Conservation (phyloP, 192 early-diverging fungal species). For the Mycoemilia scoparia region DNA sequence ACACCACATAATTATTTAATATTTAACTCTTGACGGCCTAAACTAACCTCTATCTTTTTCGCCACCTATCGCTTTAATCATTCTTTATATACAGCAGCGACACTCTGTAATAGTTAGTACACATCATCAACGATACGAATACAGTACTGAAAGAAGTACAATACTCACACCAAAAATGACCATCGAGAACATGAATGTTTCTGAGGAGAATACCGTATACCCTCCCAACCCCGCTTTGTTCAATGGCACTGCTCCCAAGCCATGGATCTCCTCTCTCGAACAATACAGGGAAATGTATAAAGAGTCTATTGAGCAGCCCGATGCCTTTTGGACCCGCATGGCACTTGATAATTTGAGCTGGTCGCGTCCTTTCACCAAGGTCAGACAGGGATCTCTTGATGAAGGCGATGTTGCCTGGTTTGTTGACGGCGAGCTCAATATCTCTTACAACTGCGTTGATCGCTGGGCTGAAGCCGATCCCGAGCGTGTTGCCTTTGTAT, state of each 20-base stretch:
- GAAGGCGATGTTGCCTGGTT: slow-evolving; percentile 91
- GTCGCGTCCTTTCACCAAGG: slow-evolving; percentile 59
- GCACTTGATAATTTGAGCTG: slow-evolving; percentile 66
- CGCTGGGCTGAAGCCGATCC: slow-evolving; percentile 68
- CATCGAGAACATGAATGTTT: too few relatives aligned
- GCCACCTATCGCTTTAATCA: too few relatives aligned
- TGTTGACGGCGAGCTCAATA: slow-evolving; percentile 76
- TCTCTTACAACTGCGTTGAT: slow-evolving; percentile 91
- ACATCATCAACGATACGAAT: too few relatives aligned
- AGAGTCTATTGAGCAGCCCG: slow-evolving; percentile 59
- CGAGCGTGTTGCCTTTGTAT: slow-evolving; percentile 62
- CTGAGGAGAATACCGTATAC: too few relatives aligned
- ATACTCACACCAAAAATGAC: too few relatives aligned
- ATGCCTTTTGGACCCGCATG: slow-evolving; percentile 70
- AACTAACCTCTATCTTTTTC: too few relatives aligned
- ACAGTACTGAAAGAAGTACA: too few relatives aligned
- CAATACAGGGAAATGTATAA: slow-evolving; percentile 68
- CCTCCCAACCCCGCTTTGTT: too few relatives aligned
- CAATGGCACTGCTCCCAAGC: slow-evolving; percentile 41
- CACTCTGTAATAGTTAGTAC: too few relatives aligned
- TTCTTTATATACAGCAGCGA: too few relatives aligned
- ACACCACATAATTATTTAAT: too few relatives aligned
- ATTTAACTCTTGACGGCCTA: too few relatives aligned
- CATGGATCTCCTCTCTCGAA: slow-evolving; percentile 52
- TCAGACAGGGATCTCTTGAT: slow-evolving; percentile 50